Conservation (phyloP, 768 basidiomycete genomes). For the Leccinum arenicola region DNA sequence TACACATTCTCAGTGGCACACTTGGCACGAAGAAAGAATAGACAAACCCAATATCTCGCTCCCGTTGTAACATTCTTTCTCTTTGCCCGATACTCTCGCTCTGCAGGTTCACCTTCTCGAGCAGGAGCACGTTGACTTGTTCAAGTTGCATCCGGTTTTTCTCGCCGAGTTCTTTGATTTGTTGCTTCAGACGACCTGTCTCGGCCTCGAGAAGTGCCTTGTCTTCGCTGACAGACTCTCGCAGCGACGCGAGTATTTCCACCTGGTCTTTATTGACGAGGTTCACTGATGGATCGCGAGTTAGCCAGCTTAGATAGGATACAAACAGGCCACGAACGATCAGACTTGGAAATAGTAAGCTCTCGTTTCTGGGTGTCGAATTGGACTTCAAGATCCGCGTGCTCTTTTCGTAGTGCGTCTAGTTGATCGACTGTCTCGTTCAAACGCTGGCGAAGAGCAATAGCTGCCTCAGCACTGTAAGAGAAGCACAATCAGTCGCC, state of each 20-base stretch:
- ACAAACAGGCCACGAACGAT: constrained; percentile 50
- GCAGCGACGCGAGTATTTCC: constrained; percentile 80
- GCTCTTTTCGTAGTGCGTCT: constrained; percentile 64
- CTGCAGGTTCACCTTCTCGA: constrained; percentile 91
- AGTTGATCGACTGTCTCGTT: constrained; percentile 86
- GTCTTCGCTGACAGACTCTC: constrained; percentile 88
- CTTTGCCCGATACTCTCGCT: constrained; percentile 87
- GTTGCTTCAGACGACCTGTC: constrained; percentile 56
- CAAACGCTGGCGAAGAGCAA: constrained; percentile 82
- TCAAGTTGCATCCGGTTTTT: constrained; percentile 91
- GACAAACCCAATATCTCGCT: constrained; percentile 77
- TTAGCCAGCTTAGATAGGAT: constrained; percentile 2
- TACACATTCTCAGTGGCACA: constrained; percentile 1
- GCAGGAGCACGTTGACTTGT: constrained; percentile 76
- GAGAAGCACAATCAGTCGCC: constrained; percentile 3
- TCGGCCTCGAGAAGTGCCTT: constrained; percentile 74
- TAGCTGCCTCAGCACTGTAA: constrained; percentile 75
- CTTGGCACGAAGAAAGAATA: neutral
- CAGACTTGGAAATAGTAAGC: constrained; percentile 80
- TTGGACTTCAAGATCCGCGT: constrained; percentile 69
- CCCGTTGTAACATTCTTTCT: constrained; percentile 82
- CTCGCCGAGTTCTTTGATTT: constrained; percentile 69
- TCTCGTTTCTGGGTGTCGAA: constrained; percentile 62
- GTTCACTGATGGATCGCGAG: constrained; percentile 52
- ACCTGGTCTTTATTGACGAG: constrained; percentile 93